Percentiles rank a stretch among this genome's conserved stretches.
Conservation (phyloP, 768 basidiomycete genomes). For the Lactifluus piperatus region DNA sequence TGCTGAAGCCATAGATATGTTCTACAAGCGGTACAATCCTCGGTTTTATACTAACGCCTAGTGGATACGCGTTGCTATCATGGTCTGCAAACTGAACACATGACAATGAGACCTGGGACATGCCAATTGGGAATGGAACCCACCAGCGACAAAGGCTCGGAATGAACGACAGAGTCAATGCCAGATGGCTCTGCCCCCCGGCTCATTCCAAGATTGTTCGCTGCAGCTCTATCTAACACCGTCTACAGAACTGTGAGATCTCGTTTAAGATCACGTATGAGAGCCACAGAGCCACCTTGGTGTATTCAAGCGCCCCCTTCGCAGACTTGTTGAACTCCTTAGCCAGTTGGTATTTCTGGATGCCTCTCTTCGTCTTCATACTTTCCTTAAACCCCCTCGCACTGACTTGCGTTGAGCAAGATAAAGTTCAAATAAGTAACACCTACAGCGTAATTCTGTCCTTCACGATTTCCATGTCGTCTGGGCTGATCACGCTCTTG, state of each 20-base stretch:
- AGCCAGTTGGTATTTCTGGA: background rate
- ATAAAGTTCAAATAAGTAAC: background rate
- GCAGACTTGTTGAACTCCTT: background rate
- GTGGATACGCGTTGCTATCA: background rate
- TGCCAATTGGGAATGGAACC: background rate
- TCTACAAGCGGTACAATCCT: background rate
- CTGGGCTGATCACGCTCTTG: background rate
- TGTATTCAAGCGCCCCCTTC: background rate
- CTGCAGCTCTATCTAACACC: background rate
- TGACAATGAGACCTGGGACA: background rate
- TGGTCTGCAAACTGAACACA: background rate
- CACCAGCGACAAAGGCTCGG: too few relatives aligned
- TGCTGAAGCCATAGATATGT: background rate
- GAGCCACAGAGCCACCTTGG: conserved; percentile 1
- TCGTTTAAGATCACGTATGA: too few relatives aligned
- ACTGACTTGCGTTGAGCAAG: background rate
- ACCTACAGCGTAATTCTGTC: background rate
- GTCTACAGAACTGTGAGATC: background rate
- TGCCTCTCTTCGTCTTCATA: background rate
- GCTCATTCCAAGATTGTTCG: background rate
- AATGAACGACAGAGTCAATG: too few relatives aligned
- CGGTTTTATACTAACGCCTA: background rate
- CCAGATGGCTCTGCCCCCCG: background rate
- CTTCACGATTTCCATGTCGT: background rate
- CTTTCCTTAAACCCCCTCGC: background rate